Conservation (phyloP, 1,139 yeast genomes). For the Kluyveromyces sp. region DNA sequence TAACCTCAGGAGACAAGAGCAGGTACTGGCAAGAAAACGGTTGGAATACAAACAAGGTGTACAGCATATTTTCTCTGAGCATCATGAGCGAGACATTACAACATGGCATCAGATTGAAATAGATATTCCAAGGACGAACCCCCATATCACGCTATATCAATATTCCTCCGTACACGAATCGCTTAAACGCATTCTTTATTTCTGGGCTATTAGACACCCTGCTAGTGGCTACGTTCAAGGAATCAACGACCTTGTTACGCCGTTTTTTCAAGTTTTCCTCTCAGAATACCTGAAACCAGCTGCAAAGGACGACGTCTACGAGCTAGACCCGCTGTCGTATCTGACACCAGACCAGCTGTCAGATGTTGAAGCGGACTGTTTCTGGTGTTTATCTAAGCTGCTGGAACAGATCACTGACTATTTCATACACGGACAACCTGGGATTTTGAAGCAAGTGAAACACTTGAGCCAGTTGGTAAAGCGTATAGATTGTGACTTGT, state of each 20-base stretch:
- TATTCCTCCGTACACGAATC: conserved; percentile 66
- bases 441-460: conserved; percentile 82
- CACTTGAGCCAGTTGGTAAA: conserved; percentile 71
- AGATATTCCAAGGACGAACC: conserved; percentile 93
- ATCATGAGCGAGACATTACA: conserved; percentile 57
- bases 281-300: conserved; percentile 48
- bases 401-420: conserved; percentile 94
- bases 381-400: conserved; percentile 89
- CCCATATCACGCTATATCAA: conserved; percentile 67
- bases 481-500: conserved; percentile 69
- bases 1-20: conserved; percentile 64
- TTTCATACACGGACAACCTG: conserved; percentile 97
- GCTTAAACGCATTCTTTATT: conserved; percentile 70
- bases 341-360: conserved; percentile 51
- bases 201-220: conserved; percentile 97
- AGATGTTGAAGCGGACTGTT: conserved; percentile 85
- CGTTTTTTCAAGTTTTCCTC: conserved; percentile 84
- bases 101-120: conserved; percentile 95
- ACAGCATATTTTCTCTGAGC: conserved; percentile 46
- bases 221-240: conserved; percentile 99
- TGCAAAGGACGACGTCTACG: conserved; percentile 38
- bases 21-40: conserved; percentile 70
- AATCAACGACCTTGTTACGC: conserved; percentile 89
- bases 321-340: conserved; percentile 52
- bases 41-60: conserved; percentile 79